phyloP scores from a whole-genome alignment of 164 flowering plant genomes.

The Dillenia turbinata region DNA sequence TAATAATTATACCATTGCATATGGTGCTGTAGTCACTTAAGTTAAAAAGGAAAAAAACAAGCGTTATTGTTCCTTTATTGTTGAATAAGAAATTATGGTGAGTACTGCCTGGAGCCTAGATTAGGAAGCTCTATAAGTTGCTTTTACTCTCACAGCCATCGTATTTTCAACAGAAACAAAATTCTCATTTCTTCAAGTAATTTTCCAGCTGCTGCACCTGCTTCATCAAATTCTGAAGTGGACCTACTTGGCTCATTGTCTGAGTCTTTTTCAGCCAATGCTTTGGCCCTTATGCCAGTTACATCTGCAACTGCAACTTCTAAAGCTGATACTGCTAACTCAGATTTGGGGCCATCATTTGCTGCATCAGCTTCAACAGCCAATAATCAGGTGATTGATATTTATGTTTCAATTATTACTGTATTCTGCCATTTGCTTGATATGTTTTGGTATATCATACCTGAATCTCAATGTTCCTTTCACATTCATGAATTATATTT shows the following conservation, averaged over 20 bases:
- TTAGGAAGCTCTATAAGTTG: too few relatives aligned
- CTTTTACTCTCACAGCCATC: background rate
- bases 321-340: slow-evolving; percentile 34
- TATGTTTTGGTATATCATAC: too few relatives aligned
- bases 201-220: slow-evolving; percentile 38
- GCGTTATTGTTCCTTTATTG: too few relatives aligned
- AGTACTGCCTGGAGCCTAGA: too few relatives aligned
- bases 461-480: too few relatives aligned
- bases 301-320: slow-evolving; percentile 22
- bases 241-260: slow-evolving; percentile 79
- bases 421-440: background rate
- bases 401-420: too few relatives aligned
- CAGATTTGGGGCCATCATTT: slow-evolving; percentile 34
- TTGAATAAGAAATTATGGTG: too few relatives aligned
- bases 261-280: slow-evolving; percentile 44
- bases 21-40: too few relatives aligned
- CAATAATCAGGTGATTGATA: slow-evolving; percentile 41
- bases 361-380: slow-evolving; percentile 33
- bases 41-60: too few relatives aligned
- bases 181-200: background rate
- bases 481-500: too few relatives aligned
- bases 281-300: slow-evolving; percentile 62
- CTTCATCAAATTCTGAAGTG: slow-evolving; percentile 51
- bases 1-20: background rate
- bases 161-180: background rate